Conservation (phyloP, 2,329 filamentous ascomycete species). For the Colletotrichum musae region DNA sequence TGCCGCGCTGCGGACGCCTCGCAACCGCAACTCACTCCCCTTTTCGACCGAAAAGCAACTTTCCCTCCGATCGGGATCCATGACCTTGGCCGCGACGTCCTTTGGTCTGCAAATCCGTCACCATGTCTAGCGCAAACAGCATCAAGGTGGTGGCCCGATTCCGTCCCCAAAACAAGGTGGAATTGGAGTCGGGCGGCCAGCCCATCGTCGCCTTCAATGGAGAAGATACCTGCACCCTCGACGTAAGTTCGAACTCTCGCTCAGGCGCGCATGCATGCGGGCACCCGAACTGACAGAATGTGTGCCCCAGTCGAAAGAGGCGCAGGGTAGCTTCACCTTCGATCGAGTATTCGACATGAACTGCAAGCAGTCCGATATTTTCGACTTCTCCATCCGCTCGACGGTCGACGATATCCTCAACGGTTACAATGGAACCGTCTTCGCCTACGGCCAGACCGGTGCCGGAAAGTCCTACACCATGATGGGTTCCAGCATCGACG, state of each 20-base stretch:
- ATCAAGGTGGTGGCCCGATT: constrained; percentile 97
- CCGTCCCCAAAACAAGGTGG: constrained; percentile 95
- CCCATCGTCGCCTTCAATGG: constrained; percentile 91
- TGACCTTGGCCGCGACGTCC: constrained; percentile 36
- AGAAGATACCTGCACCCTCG: constrained; percentile 89
- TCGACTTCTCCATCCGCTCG: constrained; percentile 96
- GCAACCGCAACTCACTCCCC: constrained; percentile 23
- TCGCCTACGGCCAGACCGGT: constrained; percentile 98
- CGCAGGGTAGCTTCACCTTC: constrained; percentile 91
- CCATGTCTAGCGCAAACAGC: constrained; percentile 73
- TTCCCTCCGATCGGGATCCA: constrained; percentile 31
- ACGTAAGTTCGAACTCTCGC: constrained; percentile 71
- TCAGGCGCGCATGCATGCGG: constrained; percentile 8
- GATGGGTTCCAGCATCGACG: constrained; percentile 97
- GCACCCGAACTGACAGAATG: constrained; percentile 16
- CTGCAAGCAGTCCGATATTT: constrained; percentile 92
- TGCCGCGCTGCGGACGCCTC: constrained; percentile 40
- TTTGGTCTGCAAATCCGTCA: constrained; percentile 48
- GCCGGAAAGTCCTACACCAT: constrained; percentile 99
- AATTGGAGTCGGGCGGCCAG: constrained; percentile 90
- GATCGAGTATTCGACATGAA: constrained; percentile 97
- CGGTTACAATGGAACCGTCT: constrained; percentile 99
- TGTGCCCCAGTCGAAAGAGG: constrained; percentile 79
- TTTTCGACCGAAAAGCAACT: constrained; percentile 9
- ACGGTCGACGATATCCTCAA: constrained; percentile 99